These are phyloP conservation scores for Hypomyces rosellus DNA, from an alignment of 2,329 filamentous ascomycete genomes.

Conservation along the genomic window DNA sequence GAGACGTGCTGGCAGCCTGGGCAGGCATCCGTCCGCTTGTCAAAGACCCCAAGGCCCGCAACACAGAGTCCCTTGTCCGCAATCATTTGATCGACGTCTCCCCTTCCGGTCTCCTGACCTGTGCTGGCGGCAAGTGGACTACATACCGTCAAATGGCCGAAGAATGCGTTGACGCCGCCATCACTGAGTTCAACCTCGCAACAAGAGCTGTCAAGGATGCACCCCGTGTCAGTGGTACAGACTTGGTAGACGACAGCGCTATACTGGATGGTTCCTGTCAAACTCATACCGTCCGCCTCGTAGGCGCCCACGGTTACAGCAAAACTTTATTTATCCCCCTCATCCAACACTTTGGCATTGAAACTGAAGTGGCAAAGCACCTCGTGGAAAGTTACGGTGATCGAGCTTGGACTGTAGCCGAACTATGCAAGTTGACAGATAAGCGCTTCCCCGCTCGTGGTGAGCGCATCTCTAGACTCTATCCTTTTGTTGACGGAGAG, in stretches of 20 bases:
- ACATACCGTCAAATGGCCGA: conserved; percentile 92
- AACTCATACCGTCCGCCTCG: conserved; percentile 73
- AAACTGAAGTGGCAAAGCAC: conserved; percentile 88
- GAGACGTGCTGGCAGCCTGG: conserved; percentile 87
- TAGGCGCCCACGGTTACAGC: conserved; percentile 81
- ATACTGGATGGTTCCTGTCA: conserved; percentile 63
- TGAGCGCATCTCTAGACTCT: conserved; percentile 70
- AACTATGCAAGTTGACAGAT: conserved; percentile 69
- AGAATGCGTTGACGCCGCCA: conserved; percentile 76
- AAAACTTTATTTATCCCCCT: conserved; percentile 90
- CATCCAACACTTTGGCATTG: conserved; percentile 86
- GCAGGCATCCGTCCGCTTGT: conserved; percentile 82
- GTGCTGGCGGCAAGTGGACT: conserved; percentile 87
- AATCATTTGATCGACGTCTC: conserved; percentile 80
- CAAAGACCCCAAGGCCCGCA: conserved; percentile 77
- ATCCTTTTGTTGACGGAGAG: conserved; percentile 90
- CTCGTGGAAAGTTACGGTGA: conserved; percentile 84
- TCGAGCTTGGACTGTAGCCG: conserved; percentile 83
- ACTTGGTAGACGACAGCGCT: conserved; percentile 64
- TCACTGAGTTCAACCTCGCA: conserved; percentile 60
- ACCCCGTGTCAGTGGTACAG: conserved; percentile 63
- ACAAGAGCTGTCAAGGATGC: conserved; percentile 52
- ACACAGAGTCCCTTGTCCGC: conserved; percentile 80
- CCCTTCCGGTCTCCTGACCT: conserved; percentile 73
- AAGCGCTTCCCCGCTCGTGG: conserved; percentile 78